A percentile compares a stretch with the other conserved stretches of the same genome.
Conservation (phyloP, 192 early-diverging fungal species). For the Phycomyces nitens region DNA sequence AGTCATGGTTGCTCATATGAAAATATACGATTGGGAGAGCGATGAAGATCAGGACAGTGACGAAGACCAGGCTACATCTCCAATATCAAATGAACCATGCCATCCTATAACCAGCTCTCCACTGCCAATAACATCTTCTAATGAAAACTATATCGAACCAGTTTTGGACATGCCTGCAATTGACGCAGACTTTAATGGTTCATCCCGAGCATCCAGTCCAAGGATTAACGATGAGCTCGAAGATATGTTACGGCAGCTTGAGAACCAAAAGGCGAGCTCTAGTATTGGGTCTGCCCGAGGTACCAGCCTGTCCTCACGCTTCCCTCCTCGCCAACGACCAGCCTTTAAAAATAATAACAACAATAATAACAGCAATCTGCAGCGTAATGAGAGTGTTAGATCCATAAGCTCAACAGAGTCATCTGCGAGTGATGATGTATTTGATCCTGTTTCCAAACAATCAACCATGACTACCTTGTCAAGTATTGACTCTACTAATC, state of each 20-base stretch:
- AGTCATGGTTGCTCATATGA: slow-evolving; percentile 7
- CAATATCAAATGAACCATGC: not conserved
- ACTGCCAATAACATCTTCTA: no score
- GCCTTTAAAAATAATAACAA: not conserved
- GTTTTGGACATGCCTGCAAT: no score
- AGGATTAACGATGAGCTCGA: not conserved
- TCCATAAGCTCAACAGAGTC: no score
- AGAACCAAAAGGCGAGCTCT: not conserved
- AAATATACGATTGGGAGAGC: slow-evolving; percentile 5
- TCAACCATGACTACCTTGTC: no score
- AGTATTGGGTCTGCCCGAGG: no score
- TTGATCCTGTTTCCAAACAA: no score
- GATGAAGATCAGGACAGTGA: slow-evolving; percentile 8
- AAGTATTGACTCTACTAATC: not conserved
- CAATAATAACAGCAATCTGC: not conserved
- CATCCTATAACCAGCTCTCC: no score
- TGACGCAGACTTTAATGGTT: no score
- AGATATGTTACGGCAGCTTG: not conserved
- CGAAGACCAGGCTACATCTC: no score
- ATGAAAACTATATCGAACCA: no score
- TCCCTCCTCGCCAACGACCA: not conserved
- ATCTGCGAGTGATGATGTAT: no score
- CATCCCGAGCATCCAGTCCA: not conserved
- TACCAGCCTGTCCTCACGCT: not conserved
- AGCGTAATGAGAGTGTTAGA: not conserved